Percentiles rank a stretch among this genome's conserved stretches.
These are phyloP conservation scores for Scytalidium sp. DNA, from an alignment of 2,329 filamentous ascomycete species.

Conservation along the genomic window DNA sequence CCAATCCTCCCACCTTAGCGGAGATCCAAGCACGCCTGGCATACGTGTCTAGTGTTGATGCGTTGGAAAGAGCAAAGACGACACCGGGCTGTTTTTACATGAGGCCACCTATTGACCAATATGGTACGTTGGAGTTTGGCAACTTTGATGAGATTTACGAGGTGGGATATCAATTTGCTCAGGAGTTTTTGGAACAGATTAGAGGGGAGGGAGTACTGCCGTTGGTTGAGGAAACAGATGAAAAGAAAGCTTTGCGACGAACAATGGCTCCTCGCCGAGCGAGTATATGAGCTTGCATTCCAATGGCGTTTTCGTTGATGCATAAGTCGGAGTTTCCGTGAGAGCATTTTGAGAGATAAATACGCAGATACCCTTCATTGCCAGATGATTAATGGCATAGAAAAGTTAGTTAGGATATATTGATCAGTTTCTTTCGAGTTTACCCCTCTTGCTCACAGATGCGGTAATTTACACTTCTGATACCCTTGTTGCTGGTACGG, in stretches of 20 bases:
- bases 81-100: constrained; percentile 93
- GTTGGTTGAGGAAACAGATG: constrained; percentile 68
- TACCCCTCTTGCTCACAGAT: too few species aligned
- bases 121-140: constrained; percentile 91
- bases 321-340: not conserved
- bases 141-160: constrained; percentile 98
- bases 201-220: constrained; percentile 75
- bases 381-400: not conserved
- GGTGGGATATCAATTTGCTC: constrained; percentile 82
- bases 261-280: constrained; percentile 78
- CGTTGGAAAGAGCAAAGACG: constrained; percentile 87
- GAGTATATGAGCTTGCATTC: constrained; percentile 54
- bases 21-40: constrained; percentile 95
- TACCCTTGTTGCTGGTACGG: too few species aligned
- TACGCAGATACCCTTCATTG: not conserved
- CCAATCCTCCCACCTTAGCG: constrained; percentile 90
- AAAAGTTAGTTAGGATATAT: not conserved
- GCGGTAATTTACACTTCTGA: not conserved
- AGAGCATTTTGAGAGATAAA: not conserved
- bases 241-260: constrained; percentile 71
- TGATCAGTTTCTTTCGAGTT: too few species aligned
- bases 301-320: not conserved
- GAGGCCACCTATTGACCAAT: constrained; percentile 89
- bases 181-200: constrained; percentile 73
- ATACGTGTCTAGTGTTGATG: constrained; percentile 93